Conservation (phyloP, 257 asterid genomes). For the Nicotiana noctiflora region DNA sequence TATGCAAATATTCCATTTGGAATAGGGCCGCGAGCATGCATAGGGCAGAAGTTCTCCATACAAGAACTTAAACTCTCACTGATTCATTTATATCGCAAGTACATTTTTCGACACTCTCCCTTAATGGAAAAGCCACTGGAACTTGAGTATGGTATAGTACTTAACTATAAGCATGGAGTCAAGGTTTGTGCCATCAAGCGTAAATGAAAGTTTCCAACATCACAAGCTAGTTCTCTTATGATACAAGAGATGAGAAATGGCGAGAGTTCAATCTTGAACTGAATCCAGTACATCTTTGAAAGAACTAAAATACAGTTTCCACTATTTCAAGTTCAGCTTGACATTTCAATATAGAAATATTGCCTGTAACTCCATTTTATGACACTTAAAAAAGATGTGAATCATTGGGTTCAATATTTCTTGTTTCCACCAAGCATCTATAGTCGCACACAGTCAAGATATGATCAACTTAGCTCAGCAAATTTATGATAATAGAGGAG, state of each 20-base stretch:
- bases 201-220: slow-evolving; percentile 13
- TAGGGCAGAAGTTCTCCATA: slow-evolving; percentile 80
- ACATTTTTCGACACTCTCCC: slow-evolving; percentile 61
- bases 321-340: neutral
- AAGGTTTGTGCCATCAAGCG: slow-evolving; percentile 67
- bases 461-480: neutral
- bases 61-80: slow-evolving; percentile 75
- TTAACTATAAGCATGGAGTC: slow-evolving; percentile 76
- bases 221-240: neutral
- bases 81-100: slow-evolving; percentile 69
- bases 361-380: neutral
- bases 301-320: neutral
- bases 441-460: neutral
- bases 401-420: neutral
- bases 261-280: neutral
- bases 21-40: slow-evolving; percentile 88
- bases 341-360: neutral
- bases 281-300: neutral
- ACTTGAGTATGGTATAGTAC: slow-evolving; percentile 70
- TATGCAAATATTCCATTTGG: slow-evolving; percentile 95
- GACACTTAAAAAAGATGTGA: neutral
- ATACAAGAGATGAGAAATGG: neutral
- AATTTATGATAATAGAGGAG: neutral
- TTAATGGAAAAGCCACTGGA: slow-evolving; percentile 75
- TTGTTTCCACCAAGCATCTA: neutral